Evolutionary conservation across 1,284 basidiomycete species (phyloP).

Genomic region (Volvariella surrecta): DNA sequence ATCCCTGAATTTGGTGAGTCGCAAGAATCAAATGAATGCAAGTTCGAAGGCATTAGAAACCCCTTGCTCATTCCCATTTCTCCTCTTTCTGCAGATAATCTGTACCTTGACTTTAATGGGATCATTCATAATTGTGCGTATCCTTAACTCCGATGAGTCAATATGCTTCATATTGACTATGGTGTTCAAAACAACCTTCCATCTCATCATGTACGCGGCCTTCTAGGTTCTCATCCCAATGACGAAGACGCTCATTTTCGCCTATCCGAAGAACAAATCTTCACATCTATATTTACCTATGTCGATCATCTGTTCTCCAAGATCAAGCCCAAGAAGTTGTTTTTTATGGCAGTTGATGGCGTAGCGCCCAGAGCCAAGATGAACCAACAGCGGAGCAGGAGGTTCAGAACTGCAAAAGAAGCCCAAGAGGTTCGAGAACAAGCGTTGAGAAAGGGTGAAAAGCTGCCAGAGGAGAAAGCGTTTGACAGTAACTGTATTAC

Average conservation of each 20-base stretch:
- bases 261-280: constrained; percentile 93
- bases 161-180: neutral
- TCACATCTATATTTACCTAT: constrained; percentile 94
- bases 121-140: constrained; percentile 93
- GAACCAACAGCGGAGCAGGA: constrained; percentile 95
- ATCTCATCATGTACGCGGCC: neutral
- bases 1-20: constrained; percentile 84
- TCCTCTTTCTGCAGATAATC: constrained; percentile 49
- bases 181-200: neutral
- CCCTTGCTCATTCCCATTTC: constrained; percentile 1
- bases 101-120: constrained; percentile 96
- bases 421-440: constrained; percentile 82
- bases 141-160: neutral
- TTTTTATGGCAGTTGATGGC: constrained; percentile 98
- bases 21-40: neutral
- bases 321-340: constrained; percentile 95
- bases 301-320: constrained; percentile 96
- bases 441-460: constrained; percentile 85
- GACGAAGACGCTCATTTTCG: constrained; percentile 95
- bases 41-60: neutral
- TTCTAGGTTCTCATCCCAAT: constrained; percentile 79
- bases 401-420: constrained; percentile 94
- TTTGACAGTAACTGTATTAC: constrained; percentile 99
- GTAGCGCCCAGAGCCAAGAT: constrained; percentile 99
- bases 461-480: constrained; percentile 86